These are phyloP conservation scores for Kockovaella imperatae DNA, from an alignment of 768 basidiomycete species.

Conservation along the genomic window DNA sequence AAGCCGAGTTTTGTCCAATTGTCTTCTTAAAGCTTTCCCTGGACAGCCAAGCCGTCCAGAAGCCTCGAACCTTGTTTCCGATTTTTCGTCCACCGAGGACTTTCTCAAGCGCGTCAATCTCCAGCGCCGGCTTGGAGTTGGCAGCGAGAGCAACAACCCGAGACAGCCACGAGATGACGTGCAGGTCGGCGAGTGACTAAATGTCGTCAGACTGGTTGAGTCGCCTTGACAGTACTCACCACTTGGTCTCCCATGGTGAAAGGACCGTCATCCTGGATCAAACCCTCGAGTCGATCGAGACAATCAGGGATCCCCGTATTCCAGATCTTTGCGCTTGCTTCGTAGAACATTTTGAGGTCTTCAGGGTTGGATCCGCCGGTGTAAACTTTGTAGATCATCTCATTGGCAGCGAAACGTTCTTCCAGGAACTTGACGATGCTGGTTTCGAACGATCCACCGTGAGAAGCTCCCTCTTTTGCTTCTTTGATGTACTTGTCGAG, in stretches of 20 bases:
- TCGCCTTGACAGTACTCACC: conserved; percentile 24
- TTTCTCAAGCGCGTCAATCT: conserved; percentile 45
- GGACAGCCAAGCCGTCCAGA: conserved; percentile 63
- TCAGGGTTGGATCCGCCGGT: conserved; percentile 29
- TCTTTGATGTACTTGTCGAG: conserved; percentile 53
- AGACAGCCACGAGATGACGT: conserved; percentile 67
- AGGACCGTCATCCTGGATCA: conserved; percentile 40
- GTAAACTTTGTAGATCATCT: conserved; percentile 36
- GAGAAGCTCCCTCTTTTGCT: conserved; percentile 41
- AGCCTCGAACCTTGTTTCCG: conserved; percentile 56
- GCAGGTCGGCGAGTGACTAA: conserved; percentile 65
- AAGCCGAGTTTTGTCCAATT: too few relatives aligned
- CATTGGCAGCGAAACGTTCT: conserved; percentile 40
- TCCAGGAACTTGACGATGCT: conserved; percentile 39
- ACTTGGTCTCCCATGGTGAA: conserved; percentile 62
- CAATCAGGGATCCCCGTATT: conserved; percentile 39
- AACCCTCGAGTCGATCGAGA: conserved; percentile 33
- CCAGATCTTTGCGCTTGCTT: conserved; percentile 41
- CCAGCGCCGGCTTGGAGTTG: conserved; percentile 45
- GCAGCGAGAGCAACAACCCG: conserved; percentile 57
- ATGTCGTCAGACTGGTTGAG: neutral
- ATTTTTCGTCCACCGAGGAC: conserved; percentile 50
- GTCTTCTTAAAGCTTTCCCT: conserved; percentile 56
- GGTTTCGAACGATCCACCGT: conserved; percentile 25
- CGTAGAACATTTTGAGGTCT: conserved; percentile 37